Evolutionary conservation across 2,329 filamentous ascomycete species (phyloP).

Genomic region (Botrytis aclada): DNA sequence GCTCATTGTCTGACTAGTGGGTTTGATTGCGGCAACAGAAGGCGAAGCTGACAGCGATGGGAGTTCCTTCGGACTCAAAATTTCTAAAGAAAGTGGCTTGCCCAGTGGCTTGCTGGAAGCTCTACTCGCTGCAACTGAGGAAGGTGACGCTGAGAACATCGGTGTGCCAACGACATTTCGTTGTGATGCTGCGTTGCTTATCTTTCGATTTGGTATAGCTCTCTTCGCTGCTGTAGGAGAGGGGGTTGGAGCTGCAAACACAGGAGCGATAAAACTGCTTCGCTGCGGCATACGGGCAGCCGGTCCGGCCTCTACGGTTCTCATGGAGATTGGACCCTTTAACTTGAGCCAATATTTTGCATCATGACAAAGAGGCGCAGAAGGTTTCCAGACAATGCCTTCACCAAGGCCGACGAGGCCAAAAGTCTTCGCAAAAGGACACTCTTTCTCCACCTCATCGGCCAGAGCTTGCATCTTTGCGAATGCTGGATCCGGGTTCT

Average conservation of each 20-base stretch:
- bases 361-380: slow-evolving; percentile 24
- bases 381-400: slow-evolving; percentile 33
- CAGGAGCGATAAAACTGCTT: neutral
- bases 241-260: neutral
- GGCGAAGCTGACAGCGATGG: neutral
- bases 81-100: neutral
- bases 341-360: slow-evolving; percentile 31
- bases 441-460: slow-evolving; percentile 28
- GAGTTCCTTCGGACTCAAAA: neutral
- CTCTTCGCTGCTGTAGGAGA: neutral
- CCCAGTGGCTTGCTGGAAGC: neutral
- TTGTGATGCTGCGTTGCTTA: neutral
- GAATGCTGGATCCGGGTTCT: neutral
- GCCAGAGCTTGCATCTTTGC: slow-evolving; percentile 22
- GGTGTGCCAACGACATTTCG: neutral
- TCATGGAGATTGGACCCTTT: slow-evolving; percentile 24
- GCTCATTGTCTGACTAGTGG: fast-evolving
- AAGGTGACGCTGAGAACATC: neutral
- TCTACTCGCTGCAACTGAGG: neutral
- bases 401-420: slow-evolving; percentile 27
- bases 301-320: neutral
- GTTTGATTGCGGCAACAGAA: neutral
- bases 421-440: slow-evolving; percentile 30
- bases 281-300: neutral
- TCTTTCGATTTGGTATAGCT: neutral